Evolutionary conservation across 345 rosid species (phyloP).

Genomic region (Microthlaspi erraticum): DNA sequence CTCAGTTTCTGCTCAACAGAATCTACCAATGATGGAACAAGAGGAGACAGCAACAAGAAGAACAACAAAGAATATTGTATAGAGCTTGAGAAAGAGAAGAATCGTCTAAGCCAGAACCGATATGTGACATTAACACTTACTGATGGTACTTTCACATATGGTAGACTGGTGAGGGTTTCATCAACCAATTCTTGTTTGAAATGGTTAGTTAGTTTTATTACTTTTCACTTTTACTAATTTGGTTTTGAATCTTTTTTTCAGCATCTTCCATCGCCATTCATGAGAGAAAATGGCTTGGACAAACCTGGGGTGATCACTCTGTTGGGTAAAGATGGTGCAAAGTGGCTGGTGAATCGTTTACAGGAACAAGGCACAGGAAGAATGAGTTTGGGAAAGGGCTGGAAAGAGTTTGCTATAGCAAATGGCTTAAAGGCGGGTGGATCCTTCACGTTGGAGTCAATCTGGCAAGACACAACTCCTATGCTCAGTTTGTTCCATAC

Average conservation of each 20-base stretch:
- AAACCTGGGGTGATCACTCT: conserved; percentile 21
- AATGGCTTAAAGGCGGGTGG: neutral
- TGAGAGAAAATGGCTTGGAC: conserved; percentile 18
- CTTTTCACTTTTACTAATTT: conserved; percentile 1
- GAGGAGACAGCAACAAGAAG: neutral
- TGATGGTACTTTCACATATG: neutral
- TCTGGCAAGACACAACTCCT: conserved; percentile 20
- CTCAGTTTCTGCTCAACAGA: conserved; percentile 6
- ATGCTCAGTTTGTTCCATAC: conserved; percentile 4
- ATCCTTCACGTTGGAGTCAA: conserved; percentile 22
- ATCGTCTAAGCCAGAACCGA: neutral
- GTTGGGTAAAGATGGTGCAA: conserved; percentile 21
- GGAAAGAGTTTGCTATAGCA: conserved; percentile 3
- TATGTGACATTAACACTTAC: conserved; percentile 26
- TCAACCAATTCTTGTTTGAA: neutral
- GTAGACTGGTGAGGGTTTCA: conserved; percentile 23
- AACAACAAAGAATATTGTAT: too few species aligned
- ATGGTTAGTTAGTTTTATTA: neutral
- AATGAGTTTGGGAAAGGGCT: conserved; percentile 20
- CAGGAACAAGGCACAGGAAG: neutral
- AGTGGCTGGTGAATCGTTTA: conserved; percentile 7
- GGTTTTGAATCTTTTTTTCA: neutral
- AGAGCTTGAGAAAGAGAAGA: too few species aligned
- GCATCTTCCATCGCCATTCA: conserved; percentile 14
- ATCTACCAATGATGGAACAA: conserved; percentile 12